Percentiles rank a stretch among this genome's conserved stretches.
Evolutionary conservation across 2,329 filamentous ascomycete species (phyloP).

Genomic region (Aspergillus piperis): DNA sequence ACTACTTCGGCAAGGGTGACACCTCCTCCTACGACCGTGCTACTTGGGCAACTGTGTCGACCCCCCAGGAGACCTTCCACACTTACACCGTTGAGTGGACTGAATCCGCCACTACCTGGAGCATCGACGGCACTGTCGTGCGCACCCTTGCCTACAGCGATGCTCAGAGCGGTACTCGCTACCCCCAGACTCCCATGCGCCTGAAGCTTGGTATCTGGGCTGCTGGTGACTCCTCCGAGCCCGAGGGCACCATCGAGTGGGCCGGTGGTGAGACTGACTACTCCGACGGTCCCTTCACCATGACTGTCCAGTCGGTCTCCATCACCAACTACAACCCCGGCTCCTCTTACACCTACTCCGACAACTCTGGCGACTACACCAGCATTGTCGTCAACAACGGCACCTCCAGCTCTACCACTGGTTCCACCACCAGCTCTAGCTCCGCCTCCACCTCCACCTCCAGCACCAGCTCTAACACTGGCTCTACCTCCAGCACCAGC

Average conservation of each 20-base stretch:
- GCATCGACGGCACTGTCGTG: conserved; percentile 61
- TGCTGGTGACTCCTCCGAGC: conserved; percentile 55
- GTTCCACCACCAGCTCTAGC: conserved; percentile 9
- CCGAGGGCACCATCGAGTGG: conserved; percentile 62
- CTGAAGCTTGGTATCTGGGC: conserved; percentile 71
- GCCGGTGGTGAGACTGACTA: conserved; percentile 71
- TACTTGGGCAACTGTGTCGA: conserved; percentile 67
- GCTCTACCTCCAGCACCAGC: conserved; percentile 10
- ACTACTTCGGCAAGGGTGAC: conserved; percentile 95
- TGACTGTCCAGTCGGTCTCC: conserved; percentile 68
- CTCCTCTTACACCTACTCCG: conserved; percentile 52
- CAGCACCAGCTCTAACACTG: conserved; percentile 13
- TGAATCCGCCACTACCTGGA: conserved; percentile 63
- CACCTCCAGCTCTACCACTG: conserved; percentile 13
- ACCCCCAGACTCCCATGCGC: conserved; percentile 74
- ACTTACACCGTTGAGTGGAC: conserved; percentile 65
- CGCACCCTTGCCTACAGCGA: conserved; percentile 64
- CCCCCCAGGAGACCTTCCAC: conserved; percentile 55
- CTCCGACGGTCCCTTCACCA: conserved; percentile 65
- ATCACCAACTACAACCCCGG: conserved; percentile 58
- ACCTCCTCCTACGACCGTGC: conserved; percentile 78
- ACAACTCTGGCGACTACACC: conserved; percentile 61
- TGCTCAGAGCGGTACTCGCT: conserved; percentile 60
- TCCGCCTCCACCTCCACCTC: conserved; percentile 8
- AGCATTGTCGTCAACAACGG: conserved; percentile 56